phyloP scores from a whole-genome alignment of 176 grass and related monocot genomes.

The Coix lacrymajobi region DNA sequence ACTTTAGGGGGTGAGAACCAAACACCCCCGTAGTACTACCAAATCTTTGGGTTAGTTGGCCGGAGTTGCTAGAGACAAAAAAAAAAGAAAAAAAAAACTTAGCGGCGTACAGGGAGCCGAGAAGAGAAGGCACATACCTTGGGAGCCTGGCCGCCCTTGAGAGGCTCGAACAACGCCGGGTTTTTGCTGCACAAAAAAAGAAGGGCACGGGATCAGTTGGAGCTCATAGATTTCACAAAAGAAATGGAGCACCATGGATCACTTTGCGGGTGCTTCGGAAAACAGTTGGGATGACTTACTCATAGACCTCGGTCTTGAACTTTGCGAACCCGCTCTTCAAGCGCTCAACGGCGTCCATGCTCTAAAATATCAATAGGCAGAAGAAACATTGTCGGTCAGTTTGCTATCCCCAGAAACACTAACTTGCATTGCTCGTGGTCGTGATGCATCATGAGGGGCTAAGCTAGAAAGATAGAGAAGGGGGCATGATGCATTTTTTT shows the following conservation, averaged over 20 bases:
- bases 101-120: too few species aligned
- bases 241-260: not conserved
- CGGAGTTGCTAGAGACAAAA: not conserved
- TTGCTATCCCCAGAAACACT: not conserved
- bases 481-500: not conserved
- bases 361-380: conserved; percentile 23
- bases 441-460: not conserved
- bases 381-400: not conserved
- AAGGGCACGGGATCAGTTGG: not conserved
- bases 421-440: not conserved
- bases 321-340: conserved; percentile 59
- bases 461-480: not conserved
- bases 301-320: conserved; percentile 87
- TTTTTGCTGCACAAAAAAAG: conserved; percentile 49
- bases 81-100: not conserved
- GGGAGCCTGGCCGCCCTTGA: conserved; percentile 60
- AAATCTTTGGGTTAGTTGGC: not conserved
- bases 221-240: not conserved
- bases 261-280: not conserved
- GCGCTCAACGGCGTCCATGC: conserved; percentile 45
- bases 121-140: conserved; percentile 30
- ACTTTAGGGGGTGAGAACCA: too few species aligned
- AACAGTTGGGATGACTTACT: conserved; percentile 28
- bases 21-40: not conserved
- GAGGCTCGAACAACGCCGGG: conserved; percentile 61